These are phyloP conservation scores for Candida ponderosae DNA, from an alignment of 805 yeast genomes.

Conservation along the genomic window DNA sequence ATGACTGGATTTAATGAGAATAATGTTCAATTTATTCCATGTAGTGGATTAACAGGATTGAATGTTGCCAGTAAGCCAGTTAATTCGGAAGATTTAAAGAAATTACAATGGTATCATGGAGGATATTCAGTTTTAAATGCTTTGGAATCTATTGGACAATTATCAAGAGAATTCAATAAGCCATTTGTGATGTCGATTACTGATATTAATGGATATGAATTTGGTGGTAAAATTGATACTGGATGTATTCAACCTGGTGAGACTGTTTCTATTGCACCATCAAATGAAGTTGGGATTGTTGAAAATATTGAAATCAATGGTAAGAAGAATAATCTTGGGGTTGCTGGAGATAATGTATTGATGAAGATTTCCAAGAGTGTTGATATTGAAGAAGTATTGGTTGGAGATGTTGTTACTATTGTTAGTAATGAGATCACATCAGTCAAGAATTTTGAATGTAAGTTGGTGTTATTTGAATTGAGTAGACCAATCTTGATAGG, in stretches of 20 bases:
- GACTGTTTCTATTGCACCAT: conserved; percentile 86
- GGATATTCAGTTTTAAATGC: conserved; percentile 85
- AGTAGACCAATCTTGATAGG: conserved; percentile 90
- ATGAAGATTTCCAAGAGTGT: conserved; percentile 81
- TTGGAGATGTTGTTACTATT: conserved; percentile 92
- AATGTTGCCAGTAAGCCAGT: conserved; percentile 80
- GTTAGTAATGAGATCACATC: conserved; percentile 83
- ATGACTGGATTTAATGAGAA: conserved; percentile 80
- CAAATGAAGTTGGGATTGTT: conserved; percentile 84
- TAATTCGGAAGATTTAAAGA: conserved; percentile 47
- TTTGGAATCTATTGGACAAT: conserved; percentile 76
- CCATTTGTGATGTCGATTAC: conserved; percentile 86
- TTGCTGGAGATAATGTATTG: conserved; percentile 89
- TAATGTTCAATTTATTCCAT: conserved; percentile 82
- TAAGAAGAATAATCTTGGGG: conserved; percentile 70
- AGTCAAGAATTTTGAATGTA: conserved; percentile 71
- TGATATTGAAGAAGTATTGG: conserved; percentile 81
- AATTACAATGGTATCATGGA: conserved; percentile 40
- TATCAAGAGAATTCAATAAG: conserved; percentile 75
- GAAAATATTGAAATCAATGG: conserved; percentile 88
- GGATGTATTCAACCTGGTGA: conserved; percentile 89
- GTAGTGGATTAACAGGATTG: conserved; percentile 89
- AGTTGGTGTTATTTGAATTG: conserved; percentile 83
- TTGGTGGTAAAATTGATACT: conserved; percentile 92
- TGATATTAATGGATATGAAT: conserved; percentile 89